Evolutionary conservation across 495 filamentous ascomycete species (phyloP).

Genomic region (Saxophila tyrrhenica): DNA sequence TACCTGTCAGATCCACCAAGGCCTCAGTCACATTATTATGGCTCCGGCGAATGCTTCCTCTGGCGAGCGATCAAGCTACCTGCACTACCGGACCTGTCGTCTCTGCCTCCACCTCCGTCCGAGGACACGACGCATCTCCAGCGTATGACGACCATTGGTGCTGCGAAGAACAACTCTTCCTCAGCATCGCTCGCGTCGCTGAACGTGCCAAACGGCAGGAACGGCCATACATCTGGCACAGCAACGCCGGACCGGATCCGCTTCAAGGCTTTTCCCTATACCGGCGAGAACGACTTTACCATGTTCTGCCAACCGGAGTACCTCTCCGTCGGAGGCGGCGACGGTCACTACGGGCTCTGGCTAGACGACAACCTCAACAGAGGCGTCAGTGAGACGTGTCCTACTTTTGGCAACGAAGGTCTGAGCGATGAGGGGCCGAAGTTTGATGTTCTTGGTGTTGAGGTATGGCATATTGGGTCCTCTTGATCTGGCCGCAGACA

Average conservation of each 20-base stretch:
- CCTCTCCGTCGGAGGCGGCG: constrained; percentile 74
- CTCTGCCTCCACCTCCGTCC: constrained; percentile 62
- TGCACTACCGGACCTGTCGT: constrained; percentile 37
- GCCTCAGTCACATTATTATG: constrained; percentile 74
- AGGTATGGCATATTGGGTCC: constrained; percentile 18
- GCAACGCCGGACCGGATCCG: constrained; percentile 56
- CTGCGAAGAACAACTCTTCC: constrained; percentile 20
- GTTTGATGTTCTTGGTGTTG: constrained; percentile 65
- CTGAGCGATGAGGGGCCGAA: constrained; percentile 91
- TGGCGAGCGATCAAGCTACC: constrained; percentile 67
- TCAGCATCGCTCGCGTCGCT: constrained; percentile 4
- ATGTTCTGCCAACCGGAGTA: constrained; percentile 85
- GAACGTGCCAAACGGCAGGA: constrained; percentile 15
- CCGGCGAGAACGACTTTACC: constrained; percentile 90
- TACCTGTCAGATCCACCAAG: constrained; percentile 83
- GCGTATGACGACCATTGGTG: constrained; percentile 56
- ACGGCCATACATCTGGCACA: constrained; percentile 14
- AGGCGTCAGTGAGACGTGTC: constrained; percentile 67
- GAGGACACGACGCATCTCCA: constrained; percentile 59
- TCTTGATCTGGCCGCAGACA: constrained; percentile 1
- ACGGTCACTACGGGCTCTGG: constrained; percentile 90
- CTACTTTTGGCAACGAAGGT: constrained; percentile 90
- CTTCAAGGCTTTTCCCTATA: constrained; percentile 96
- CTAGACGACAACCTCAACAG: constrained; percentile 78
- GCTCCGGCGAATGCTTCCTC: constrained; percentile 95